Evolutionary conservation across 1,139 yeast genomes (phyloP), one percentile per base, ranked within the genome.

Genomic region (Hansenula anomala): DNA sequence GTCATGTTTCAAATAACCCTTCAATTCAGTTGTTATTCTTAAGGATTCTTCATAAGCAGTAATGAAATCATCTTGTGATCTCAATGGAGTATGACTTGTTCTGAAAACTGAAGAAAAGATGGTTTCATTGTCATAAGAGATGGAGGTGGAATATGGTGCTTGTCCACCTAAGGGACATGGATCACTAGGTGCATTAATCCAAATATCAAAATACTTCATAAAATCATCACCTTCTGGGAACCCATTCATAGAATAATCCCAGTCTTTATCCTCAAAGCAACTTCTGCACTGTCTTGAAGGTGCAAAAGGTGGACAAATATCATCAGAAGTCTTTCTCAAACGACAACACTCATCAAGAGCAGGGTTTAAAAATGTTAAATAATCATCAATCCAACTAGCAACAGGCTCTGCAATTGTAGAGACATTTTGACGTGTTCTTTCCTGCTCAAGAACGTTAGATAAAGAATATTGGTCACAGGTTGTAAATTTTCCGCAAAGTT

Each of bases 161-260:
- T 86, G 84, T 1, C 98, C 98, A 4, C 96, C 97, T 24, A 92
- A 67, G 1, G 97, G 97, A 60, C 98, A 92, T 4, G 94, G 89
- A 52, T 87, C 95, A 42, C 96, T 84, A 33, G 87, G 87, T 1
- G 86, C 64, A 32, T 78, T 70, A 24, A 92, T 86, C 98, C 98
- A 92, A 34, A 82, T 77, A 20, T 75, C 61, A 56, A 88, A 83
- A 54, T 70, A 88, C 36, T 66, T 66, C 79, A 86, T 76, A 52
- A 92, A 92, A 31, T 80, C 83, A 0, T 70, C 69, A 16, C 80
- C 85, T 48, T 77, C 78, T 0, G 98, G 98, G 53, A 92, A 78
- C 0, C 94, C 96, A 11, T 73, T 68, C 96, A 92, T 88, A 34
- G 75, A 68, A 41, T 78, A 74, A 42, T 75, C 77, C 80, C 94